Evolutionary conservation across 2,329 filamentous ascomycete species (phyloP).

Genomic region (Pyrenophora tritici-repentis): DNA sequence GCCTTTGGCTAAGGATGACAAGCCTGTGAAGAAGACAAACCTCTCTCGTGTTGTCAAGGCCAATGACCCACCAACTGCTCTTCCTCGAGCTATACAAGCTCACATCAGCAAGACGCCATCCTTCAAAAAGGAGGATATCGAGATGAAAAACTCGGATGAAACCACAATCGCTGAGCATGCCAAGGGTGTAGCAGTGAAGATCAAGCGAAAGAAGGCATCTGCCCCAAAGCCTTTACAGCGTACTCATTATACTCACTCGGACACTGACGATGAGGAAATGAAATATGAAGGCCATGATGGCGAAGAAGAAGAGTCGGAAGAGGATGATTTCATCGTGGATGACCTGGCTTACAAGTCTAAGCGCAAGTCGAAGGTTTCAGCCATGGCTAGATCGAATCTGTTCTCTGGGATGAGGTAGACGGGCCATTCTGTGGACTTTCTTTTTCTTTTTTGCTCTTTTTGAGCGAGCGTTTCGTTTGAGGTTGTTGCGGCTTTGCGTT

Average conservation of each 20-base stretch:
- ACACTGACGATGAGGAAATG: not conserved
- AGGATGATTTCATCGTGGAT: not conserved
- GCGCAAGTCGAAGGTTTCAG: slow-evolving; percentile 1
- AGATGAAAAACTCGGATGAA: not conserved
- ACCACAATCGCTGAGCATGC: not conserved
- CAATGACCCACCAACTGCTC: not conserved
- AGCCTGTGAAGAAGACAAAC: not conserved
- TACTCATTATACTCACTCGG: not conserved
- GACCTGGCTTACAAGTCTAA: not conserved
- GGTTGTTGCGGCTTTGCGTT: too few species aligned
- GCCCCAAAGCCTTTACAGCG: not conserved
- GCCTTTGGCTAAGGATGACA: not conserved
- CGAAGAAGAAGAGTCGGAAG: not conserved
- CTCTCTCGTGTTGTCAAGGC: not conserved
- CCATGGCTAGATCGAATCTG: not conserved
- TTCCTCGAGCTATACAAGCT: not conserved
- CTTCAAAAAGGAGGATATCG: not conserved
- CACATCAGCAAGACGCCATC: not conserved
- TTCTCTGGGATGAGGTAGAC: too few species aligned
- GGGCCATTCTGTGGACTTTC: too few species aligned
- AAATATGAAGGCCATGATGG: not conserved
- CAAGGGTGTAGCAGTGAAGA: not conserved
- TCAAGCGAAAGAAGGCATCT: not conserved
- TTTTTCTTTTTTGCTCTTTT: too few species aligned
- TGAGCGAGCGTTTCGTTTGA: too few species aligned